Percentiles rank a stretch among this genome's conserved stretches.
Conservation (phyloP, 345 rosid genomes). For the Acer campestre region DNA sequence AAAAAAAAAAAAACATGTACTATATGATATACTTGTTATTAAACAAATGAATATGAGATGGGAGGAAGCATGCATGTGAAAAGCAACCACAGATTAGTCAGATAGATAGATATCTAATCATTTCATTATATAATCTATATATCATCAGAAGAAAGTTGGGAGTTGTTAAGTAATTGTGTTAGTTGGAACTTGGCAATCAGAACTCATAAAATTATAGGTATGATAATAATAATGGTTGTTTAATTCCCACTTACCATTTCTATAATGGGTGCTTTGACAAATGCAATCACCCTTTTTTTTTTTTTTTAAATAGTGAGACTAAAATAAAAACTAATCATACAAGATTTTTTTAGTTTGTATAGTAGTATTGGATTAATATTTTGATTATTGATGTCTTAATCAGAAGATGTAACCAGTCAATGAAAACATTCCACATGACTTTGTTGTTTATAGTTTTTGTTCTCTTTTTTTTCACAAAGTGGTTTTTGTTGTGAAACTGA, state of each 20-base stretch:
- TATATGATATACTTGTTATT: background rate
- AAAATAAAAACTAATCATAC: no score
- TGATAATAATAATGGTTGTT: background rate
- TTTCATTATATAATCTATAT: background rate
- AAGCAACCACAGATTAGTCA: background rate
- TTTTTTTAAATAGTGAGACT: no score
- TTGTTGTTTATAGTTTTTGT: conserved; percentile 3
- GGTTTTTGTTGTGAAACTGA: background rate
- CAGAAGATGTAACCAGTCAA: background rate
- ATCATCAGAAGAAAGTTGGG: conserved; percentile 14
- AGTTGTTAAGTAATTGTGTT: conserved; percentile 24
- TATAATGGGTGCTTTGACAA: conserved; percentile 10
- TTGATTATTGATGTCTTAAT: background rate
- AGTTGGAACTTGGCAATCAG: background rate
- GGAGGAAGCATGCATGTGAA: conserved; percentile 4
- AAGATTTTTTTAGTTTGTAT: no score
- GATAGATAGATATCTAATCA: background rate
- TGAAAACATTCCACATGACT: conserved; percentile 25
- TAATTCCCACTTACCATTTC: conserved; percentile 15
- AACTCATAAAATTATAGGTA: background rate
- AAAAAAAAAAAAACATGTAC: background rate
- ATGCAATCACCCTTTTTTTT: no score
- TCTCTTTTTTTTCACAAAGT: background rate
- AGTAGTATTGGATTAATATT: no score
- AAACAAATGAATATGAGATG: conserved; percentile 4